These are phyloP conservation scores for Fragaria vesca DNA, from an alignment of 306 rosid species.

Conservation along the genomic window DNA sequence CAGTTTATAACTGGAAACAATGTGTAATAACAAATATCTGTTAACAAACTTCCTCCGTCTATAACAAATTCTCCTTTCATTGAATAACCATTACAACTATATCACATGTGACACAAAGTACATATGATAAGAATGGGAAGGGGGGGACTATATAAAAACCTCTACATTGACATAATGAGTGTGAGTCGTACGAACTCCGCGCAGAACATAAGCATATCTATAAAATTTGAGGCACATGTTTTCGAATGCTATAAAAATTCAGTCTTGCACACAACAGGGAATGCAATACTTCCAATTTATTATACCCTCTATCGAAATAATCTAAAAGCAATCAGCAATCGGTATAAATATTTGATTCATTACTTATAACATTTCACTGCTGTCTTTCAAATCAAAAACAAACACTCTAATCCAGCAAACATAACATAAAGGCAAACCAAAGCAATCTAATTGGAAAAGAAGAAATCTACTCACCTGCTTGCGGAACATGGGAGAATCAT, in stretches of 20 bases:
- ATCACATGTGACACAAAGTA: not conserved
- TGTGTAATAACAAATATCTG: not conserved
- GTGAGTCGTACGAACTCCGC: not conserved
- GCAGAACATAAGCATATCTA: not conserved
- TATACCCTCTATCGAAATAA: not conserved
- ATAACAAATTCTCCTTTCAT: not conserved
- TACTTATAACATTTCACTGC: not conserved
- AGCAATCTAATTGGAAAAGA: not conserved
- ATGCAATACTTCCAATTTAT: not conserved
- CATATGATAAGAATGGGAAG: not conserved
- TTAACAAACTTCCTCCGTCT: not conserved
- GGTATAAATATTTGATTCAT: not conserved
- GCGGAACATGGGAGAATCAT: constrained; percentile 99
- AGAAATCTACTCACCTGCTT: constrained; percentile 67
- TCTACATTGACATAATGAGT: not conserved
- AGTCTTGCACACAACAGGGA: not conserved
- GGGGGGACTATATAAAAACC: not conserved
- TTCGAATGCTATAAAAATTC: not conserved
- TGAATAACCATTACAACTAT: not conserved
- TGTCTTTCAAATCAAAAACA: not conserved
- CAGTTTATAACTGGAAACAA: not conserved
- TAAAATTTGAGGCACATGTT: not conserved
- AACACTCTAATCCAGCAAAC: not conserved
- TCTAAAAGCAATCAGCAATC: not conserved
- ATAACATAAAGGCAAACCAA: not conserved